phyloP scores from a whole-genome alignment of 2,329 filamentous ascomycete species.

The Fragosphaeria purpurea region DNA sequence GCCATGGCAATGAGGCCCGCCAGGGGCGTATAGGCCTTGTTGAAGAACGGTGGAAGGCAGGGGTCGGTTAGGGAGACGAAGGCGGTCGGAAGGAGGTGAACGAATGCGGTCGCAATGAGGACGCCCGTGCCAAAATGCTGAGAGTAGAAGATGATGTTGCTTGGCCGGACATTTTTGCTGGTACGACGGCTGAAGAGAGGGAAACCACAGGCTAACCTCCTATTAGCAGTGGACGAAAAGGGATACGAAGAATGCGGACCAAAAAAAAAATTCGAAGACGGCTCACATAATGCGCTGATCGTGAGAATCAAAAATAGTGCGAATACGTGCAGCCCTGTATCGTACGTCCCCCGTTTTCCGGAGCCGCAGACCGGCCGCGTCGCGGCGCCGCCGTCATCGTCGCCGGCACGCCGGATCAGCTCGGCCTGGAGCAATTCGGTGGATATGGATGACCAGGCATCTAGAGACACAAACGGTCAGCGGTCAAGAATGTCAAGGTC shows the following conservation, averaged over 20 bases:
- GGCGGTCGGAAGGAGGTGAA: slow-evolving; percentile 62
- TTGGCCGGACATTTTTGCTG: slow-evolving; percentile 47
- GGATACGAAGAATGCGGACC: too few species aligned
- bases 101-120: slow-evolving; percentile 76
- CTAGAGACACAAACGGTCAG: not conserved
- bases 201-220: slow-evolving; percentile 47
- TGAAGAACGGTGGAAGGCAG: slow-evolving; percentile 71
- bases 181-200: slow-evolving; percentile 53
- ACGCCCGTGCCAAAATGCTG: slow-evolving; percentile 76
- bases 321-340: slow-evolving; percentile 56
- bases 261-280: too few species aligned
- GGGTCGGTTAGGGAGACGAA: slow-evolving; percentile 58
- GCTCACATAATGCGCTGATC: slow-evolving; percentile 32
- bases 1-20: slow-evolving; percentile 75
- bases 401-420: slow-evolving; percentile 35
- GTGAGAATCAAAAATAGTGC: slow-evolving; percentile 56
- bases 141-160: slow-evolving; percentile 53
- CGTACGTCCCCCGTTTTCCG: slow-evolving; percentile 46
- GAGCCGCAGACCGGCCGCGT: slow-evolving; percentile 43
- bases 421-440: slow-evolving; percentile 43
- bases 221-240: too few species aligned
- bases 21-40: slow-evolving; percentile 65
- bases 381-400: slow-evolving; percentile 18
- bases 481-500: not conserved
- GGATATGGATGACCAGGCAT: slow-evolving; percentile 37